These are phyloP conservation scores for Clavariopsis aquatica DNA, from an alignment of 495 filamentous ascomycete species.

Conservation along the genomic window DNA sequence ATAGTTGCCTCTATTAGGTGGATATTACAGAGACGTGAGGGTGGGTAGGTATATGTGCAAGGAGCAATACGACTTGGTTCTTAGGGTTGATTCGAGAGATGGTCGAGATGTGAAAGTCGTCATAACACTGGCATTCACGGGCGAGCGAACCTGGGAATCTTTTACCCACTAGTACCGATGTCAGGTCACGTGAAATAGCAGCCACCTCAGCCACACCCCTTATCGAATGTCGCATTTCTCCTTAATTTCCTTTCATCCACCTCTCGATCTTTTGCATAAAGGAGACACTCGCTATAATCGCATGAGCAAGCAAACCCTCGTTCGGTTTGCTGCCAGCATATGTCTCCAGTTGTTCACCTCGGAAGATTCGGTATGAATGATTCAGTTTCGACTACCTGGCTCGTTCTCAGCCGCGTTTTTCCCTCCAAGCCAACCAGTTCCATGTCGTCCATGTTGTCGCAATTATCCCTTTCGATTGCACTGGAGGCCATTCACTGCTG, in stretches of 20 bases:
- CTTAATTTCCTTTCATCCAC: slow-evolving; percentile 1
- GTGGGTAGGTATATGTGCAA: neutral
- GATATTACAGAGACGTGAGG: neutral
- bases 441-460: too few relatives aligned
- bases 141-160: slow-evolving; percentile 3
- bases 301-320: neutral
- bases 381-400: too few relatives aligned
- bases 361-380: too few relatives aligned
- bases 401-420: too few relatives aligned
- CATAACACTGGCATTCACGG: slow-evolving; percentile 3
- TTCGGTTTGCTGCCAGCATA: neutral
- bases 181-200: neutral
- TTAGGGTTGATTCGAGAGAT: neutral
- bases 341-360: too few relatives aligned
- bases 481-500: too few relatives aligned
- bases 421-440: too few relatives aligned
- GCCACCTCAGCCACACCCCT: slow-evolving; percentile 2
- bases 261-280: slow-evolving; percentile 19
- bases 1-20: neutral
- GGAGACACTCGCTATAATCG: neutral
- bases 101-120: neutral
- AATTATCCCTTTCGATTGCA: too few relatives aligned
- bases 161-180: neutral
- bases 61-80: neutral
- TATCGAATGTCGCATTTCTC: neutral